Evolutionary conservation across 2,329 filamentous ascomycete genomes (phyloP), one percentile per base, ranked within the genome.

Genomic region (Aspergillus latus): DNA sequence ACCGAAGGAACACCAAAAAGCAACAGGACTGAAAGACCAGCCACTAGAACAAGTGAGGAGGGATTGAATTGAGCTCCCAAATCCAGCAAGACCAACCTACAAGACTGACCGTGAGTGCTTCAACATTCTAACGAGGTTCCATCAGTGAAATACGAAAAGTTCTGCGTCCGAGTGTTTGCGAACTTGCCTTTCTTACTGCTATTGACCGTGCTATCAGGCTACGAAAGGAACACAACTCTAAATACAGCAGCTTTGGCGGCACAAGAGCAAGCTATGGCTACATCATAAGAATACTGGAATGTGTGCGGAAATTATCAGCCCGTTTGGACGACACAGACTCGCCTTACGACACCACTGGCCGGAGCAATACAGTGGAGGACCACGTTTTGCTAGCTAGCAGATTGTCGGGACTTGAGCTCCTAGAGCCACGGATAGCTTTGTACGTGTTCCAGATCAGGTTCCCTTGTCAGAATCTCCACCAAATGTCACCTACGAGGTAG

Each of bases 351-450:
- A 21, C 21, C 21, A 21, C 9, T 36, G n/a, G 2, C 4, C 13
- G 13, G 46, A 21, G 30, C 11, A 9, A 13, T 9, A 13, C 10
- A 5, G 34, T 13, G 10, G 10, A 11, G 8, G 34, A 37, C 34
- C 11, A 37, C 34, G 28, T 7, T 11, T 5, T 5, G 10, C 21
- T 21, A 21, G 5, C 28, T 10, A 48, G 45, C 49, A 52, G 39
- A 11, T 44, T 44, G n/a, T 39, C 39, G 8, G 16, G 11, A 3
- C 39, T 52, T n/a, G 9, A 26, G 15, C 21, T 46, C 9, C 29
- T 37, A 15, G 28, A 46, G 16, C 40, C 74, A 1, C 76, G 73
- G 0, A 63, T 21, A 74, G 21, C 4, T 78, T 78, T 59, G 40
- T 74, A 4, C 59, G 71, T 13, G 66, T 70, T 7, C 67, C 72